Conservation (phyloP, 1,139 yeast genomes). For the Debaryomyces coudertii region DNA sequence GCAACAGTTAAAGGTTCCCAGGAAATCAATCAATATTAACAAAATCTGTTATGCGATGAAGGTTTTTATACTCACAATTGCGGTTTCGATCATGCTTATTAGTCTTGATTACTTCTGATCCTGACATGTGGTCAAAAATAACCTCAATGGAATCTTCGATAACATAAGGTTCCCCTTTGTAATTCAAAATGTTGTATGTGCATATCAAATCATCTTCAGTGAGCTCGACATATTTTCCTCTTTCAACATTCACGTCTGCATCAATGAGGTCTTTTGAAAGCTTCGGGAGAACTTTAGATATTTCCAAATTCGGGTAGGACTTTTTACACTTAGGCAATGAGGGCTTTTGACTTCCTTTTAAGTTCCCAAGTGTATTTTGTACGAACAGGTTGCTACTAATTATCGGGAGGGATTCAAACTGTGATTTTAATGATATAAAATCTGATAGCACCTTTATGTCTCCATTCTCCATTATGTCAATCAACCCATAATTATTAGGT, state of each 20-base stretch:
- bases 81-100: constrained; percentile 12
- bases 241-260: constrained; percentile 46
- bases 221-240: constrained; percentile 53
- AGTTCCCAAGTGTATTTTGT: constrained; percentile 23
- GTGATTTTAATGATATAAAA: constrained; percentile 52
- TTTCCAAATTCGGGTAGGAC: constrained; percentile 55
- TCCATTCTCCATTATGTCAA: constrained; percentile 60
- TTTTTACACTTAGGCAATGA: constrained; percentile 44
- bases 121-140: constrained; percentile 25
- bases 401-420: constrained; percentile 41
- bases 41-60: background rate
- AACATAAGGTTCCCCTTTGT: constrained; percentile 37
- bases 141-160: constrained; percentile 23
- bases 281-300: constrained; percentile 49
- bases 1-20: too few species aligned
- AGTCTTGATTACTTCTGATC: constrained; percentile 15
- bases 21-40: background rate
- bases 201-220: constrained; percentile 41
- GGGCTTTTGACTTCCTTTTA: constrained; percentile 24
- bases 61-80: constrained; percentile 25
- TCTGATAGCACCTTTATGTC: constrained; percentile 58
- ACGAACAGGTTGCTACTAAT: constrained; percentile 25
- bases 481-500: constrained; percentile 85
- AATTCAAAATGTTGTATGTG: constrained; percentile 37
- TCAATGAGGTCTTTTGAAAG: constrained; percentile 50